Evolutionary conservation across 75 land plant species (phyloP), one percentile per base, ranked within the genome.

Genomic region (Cryptomeria japonica): DNA sequence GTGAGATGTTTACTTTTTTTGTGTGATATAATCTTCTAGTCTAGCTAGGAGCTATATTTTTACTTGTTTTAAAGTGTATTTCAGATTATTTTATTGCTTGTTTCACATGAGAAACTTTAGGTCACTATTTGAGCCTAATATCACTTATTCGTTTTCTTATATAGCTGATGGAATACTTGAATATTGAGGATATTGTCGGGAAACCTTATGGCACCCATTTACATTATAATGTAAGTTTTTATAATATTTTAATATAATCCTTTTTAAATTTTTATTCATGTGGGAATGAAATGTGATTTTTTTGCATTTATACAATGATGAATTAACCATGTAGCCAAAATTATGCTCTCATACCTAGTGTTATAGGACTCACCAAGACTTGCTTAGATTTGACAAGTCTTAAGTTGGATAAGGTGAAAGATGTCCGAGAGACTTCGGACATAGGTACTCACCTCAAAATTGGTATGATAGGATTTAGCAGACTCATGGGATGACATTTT

Each of bases 181-280:
- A 94, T 83, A 90, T 96, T 80, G 87, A 87, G 80, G 93, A 87
- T 77, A 86, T 96, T 53, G 86, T 94, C 87, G 97, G 93, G 84
- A 86, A 96, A 82, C 95, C 95, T 44, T 93, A 93, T 91, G 97
- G 97, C 18, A 90, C 95, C 38, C 94, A 95, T 86, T 89, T 87
- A 47, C 96, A 96, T 88, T 96, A 92, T 86, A 89, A 80, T 76
- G 96, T 96, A 89, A 92, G 93, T 89, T 77, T 16, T 68, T 39
- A 2, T 41, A 47, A 80, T 16, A 80, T 10, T 80, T 80, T 28
- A 25, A 44, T 41, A 42, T 80, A 41, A 80, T 42, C 13, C 28
- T 80, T 80, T 80, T 44, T 44, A 42, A 9, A 47, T 47, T 47
- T 47, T 25, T 12, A 80, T 25, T 80, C 25, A 15, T 44, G 6